These are phyloP conservation scores for Cytospora piceae DNA, from an alignment of 2,329 filamentous ascomycete species.

Conservation along the genomic window DNA sequence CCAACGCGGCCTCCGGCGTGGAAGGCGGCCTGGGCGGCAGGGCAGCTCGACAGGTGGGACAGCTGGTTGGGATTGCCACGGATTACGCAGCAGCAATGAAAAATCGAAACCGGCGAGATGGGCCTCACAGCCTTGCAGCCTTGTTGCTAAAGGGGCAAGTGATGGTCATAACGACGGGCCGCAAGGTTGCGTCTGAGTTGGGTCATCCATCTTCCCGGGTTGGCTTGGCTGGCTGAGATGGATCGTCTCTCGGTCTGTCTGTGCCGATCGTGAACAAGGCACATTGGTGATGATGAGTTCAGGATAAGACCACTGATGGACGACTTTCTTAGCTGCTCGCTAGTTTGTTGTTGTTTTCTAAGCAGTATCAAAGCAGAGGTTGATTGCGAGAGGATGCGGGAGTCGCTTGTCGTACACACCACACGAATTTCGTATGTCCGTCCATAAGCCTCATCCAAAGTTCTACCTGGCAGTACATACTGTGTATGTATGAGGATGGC, in stretches of 20 bases:
- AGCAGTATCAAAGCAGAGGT: not conserved
- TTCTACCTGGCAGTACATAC: too few relatives aligned
- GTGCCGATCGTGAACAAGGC: conserved; percentile 22
- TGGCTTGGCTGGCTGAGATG: conserved; percentile 17
- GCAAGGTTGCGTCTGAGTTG: not conserved
- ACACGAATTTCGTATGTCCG: too few relatives aligned
- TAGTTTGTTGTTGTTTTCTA: not conserved
- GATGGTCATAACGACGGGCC: not conserved
- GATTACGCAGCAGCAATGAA: not conserved
- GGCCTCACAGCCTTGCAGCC: conserved; percentile 1
- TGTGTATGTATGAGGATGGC: not conserved
- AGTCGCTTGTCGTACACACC: not conserved
- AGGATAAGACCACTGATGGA: conserved; percentile 2
- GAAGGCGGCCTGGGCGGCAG: not conserved
- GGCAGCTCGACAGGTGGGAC: not conserved
- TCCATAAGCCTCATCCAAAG: not conserved
- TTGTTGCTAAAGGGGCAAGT: conserved; percentile 1
- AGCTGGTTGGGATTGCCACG: not conserved
- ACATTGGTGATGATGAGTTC: not conserved
- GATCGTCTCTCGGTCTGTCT: conserved; percentile 22
- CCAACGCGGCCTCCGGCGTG: conserved; percentile 1
- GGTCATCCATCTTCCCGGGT: not conserved
- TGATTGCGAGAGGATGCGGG: too few relatives aligned
- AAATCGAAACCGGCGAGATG: not conserved
- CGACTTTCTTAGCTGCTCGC: conserved; percentile 13